Evolutionary conservation across 257 asterid species (phyloP).

Genomic region (Capsicum pubescens): DNA sequence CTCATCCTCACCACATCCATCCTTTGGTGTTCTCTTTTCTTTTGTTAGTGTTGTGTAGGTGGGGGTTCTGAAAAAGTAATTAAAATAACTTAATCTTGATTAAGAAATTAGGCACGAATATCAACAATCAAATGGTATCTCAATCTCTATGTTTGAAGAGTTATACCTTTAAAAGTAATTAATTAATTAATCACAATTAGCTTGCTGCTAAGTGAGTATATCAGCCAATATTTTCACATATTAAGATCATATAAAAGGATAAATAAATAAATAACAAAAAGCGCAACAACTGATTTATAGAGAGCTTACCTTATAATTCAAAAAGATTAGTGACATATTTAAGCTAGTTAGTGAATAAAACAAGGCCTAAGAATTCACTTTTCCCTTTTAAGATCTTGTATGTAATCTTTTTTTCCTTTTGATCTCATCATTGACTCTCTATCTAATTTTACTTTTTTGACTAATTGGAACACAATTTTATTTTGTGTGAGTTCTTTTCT

Average conservation of each 20-base stretch:
- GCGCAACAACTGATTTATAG: background rate
- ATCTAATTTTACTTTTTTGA: background rate
- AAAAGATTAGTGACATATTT: background rate
- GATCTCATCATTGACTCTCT: constrained; percentile 5
- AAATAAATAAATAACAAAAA: background rate
- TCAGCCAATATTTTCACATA: background rate
- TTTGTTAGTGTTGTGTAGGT: too few relatives aligned
- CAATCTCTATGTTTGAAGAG: background rate
- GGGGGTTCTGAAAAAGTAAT: too few relatives aligned
- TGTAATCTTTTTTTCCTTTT: background rate
- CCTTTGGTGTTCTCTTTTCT: too few relatives aligned
- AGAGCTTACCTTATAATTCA: background rate
- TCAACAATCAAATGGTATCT: background rate
- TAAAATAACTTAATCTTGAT: too few relatives aligned
- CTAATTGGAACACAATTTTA: background rate
- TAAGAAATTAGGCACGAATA: background rate
- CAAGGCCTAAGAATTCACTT: background rate
- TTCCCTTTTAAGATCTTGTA: background rate
- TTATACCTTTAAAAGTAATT: background rate
- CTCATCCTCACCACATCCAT: too few relatives aligned
- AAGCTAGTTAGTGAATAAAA: background rate
- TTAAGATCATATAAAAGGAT: constrained; percentile 1
- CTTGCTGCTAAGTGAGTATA: too few relatives aligned
- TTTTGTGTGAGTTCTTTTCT: background rate
- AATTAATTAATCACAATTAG: background rate